Base-by-base conservation (phyloP, 768 basidiomycete genomes). In the Russula virescens region DNA sequence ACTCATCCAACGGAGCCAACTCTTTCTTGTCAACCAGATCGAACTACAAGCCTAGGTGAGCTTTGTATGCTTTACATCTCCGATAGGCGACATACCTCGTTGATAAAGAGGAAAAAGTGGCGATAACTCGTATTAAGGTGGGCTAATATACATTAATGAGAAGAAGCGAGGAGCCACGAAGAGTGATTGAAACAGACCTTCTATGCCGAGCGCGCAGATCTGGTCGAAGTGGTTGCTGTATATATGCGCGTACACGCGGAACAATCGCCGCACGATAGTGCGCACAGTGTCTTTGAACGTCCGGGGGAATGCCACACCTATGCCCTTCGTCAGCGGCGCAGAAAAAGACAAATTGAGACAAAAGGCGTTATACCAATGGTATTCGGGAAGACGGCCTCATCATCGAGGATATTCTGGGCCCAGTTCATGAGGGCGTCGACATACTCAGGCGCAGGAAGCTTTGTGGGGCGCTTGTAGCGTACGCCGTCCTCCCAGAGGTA, bases 171-270 rank as follows among this genome's bases (percentile, higher is more conserved):
- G 14, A 2, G 19, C 19, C 4, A 54, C 53, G 46, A 48, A 21
- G 19, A 21, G 31, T 2, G 43, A 58, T 3, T 48, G 3, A 28
- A 64, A 57, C 78, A 45, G 64, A 96, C 96, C 96, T 83, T 99
- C 97, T 56, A 99, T 98, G 6, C 95, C 95, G 50, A 99, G 77
- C 16, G 97, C 97, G 73, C 96, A 98, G 62, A 98, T 92, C 69
- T 98, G 96, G 70, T 98, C 97, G 73, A 99, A 98, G 75, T 99
- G 97, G 68, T 94, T 96, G 79, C 94, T 96, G 79, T 99, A 99
- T 71, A 98, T 87, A 73, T 99, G 97, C 21, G 94, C 97, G 73
- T 99, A 99, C 46, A 99, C 91, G 19, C 97, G 84, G 81, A 99
- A 99, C 59, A 99, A 74, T 28, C 97, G 84, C 49, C 97, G 83